Base-by-base conservation (phyloP, 345 rosid genomes). In the Leavenworthia alabamica region DNA sequence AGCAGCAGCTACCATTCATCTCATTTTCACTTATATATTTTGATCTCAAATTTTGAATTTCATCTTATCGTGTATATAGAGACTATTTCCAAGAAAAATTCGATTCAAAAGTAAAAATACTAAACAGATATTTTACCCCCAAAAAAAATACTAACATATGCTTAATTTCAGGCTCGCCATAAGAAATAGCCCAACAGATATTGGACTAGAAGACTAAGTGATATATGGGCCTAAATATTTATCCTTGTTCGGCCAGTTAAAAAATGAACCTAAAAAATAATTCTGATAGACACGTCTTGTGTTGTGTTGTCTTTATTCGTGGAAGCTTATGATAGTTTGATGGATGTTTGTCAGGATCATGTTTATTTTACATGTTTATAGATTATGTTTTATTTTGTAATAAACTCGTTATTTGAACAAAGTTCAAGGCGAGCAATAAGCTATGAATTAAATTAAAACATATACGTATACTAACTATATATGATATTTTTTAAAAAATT, bases 11-110 rank as follows among this genome's bases (percentile, higher is more conserved):
- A 51, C 32, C 64, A 70, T 61, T 61, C 20, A 26, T 43, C 19
- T 27, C 20, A 68, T 27, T 61, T 37, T 35, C 20, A 61, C 63
- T 62, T 70, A n/a, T n/a, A n/a, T 61, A 14, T 23, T 45, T 35
- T 55, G 35, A 61, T 53, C 37, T 29, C 36, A 48, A 20, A 29
- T 39, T 62, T 70, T 47, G 52, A 60, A 32, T 37, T 37, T 26
- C 41, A 39, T 28, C 27, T 47, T 24, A 6, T 41, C 19, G 22
- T 43, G 4, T 29, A n/a, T 4, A 37, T 29, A n/a, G 2, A 37
- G 40, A 28, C 8, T 20, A n/a, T 19, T 16, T 20, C 22, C 1
- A 20, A 20, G 22, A 20, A 53, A 23, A 26, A 7, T 33, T 40
- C 8, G 4, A 9, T 52, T 14, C 36, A 41, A 32, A 19, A 52